Evolutionary conservation across 2,329 filamentous ascomycete genomes (phyloP), one percentile per base, ranked within the genome.

Genomic region (Monosporascus cannonballus): DNA sequence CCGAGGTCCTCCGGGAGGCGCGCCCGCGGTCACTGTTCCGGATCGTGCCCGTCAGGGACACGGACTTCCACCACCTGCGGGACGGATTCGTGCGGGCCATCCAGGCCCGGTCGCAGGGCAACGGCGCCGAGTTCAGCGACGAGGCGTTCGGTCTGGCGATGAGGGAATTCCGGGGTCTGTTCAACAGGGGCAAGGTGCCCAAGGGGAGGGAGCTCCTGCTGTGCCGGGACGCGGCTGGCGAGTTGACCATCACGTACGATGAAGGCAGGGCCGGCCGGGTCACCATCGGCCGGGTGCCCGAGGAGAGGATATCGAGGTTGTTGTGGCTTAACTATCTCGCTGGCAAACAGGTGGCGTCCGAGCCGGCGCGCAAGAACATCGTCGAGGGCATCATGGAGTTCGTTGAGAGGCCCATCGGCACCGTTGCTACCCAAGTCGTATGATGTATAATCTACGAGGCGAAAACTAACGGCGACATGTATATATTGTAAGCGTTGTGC

Each of bases 261-360:
- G 74, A 79, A 46, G 77, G 76, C 66, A 65, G 73, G 66, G 60
- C 63, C 53, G 73, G 69, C 48, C 70, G 76, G 74, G 68, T 79
- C 69, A 67, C 76, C 6, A 68, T 97, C 60, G 94, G 94, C 1
- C 74, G 77, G 0, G 84, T 97, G 1, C 63, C 70, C 0, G 94
- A 97, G 65, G 89, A 94, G 73, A 77, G 93, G 51, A 76, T 99
- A 14, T 87, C 87, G 52, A 82, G 89, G 53, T 73, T 93, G 54
- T 73, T 97, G 22, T 97, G 93, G 93, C 72, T 96, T 66, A 87
- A 92, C 60, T 99, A 96, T 71, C 75, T 99, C 34, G 90, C 84
- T 4, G 94, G 94, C 0, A 87, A 83, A 68, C 90, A 85, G 63
- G 91, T 96, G 9, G 91, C 91, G 30, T 95, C 90, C 57, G 90